Base-by-base conservation (phyloP, 106 monocot species). In the Posidonia australis region DNA sequence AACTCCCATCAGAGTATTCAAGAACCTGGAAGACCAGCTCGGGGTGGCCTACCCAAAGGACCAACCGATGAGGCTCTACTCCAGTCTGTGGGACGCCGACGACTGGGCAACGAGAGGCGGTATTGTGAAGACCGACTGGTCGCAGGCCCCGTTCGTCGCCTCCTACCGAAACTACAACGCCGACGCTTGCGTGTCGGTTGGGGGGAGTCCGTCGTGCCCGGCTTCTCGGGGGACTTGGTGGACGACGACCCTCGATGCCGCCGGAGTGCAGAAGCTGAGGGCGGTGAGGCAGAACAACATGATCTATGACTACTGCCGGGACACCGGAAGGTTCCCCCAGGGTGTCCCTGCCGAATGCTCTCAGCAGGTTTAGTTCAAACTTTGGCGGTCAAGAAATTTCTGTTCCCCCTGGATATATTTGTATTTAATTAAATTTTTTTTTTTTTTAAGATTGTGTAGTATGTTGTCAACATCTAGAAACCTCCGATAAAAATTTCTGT, bases 281-380 rank as follows among this genome's bases (percentile, higher is more conserved):
- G 5, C 6, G 11, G 52, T 72, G 13, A 20, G 30, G 52, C 51
- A 54, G 52, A 63, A 72, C 24, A 52, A 72, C 53, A 63, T 61
- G 71, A 63, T 72, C 62, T 72, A 72, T 48, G 63, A 72, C 63
- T 72, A 72, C 54, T 72, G 71, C 62, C n/a, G 26, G 16, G 71
- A 72, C 51, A 0, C 30, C 43, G 21, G 18, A 19, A 51, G 71
- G 63, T 63, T 53, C 44, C 63, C 62, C 2, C 51, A 52, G 44
- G 51, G 51, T 9, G 26, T 53, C 10, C 63, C 71, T 14, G 26
- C 61, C 2, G 71, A 72, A 17, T 72, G 71, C 62, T 47, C 51
- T 5, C 19, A 29, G 13, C 27, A 17, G 13, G 7, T 59, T 59
- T 59, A 59, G 31, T 59, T n/a, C n/a, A n/a, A n/a, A n/a, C n/a